Base-by-base conservation (phyloP, 257 asterid species). In the Leonotis leonurus region DNA sequence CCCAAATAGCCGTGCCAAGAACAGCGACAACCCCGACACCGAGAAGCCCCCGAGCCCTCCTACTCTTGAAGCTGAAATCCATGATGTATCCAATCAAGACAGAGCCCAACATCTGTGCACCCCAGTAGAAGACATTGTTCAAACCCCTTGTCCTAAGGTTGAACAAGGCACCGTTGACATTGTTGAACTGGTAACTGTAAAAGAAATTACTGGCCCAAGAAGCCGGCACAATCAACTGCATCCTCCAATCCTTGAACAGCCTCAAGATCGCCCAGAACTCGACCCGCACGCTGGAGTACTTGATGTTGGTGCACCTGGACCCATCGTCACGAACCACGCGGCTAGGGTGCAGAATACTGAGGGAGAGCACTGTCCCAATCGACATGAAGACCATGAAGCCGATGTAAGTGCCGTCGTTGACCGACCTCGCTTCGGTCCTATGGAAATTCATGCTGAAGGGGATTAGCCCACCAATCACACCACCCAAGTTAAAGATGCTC, bases 151-250 rank as follows among this genome's bases (percentile, higher is more conserved):
- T 89, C 64, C 99, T 75, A 44, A 93, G 59, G 77, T 83, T 89
- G 63, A 93, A 93, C 74, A 93, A 35, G 20, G 48, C 79, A 8
- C 83, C 95, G 17, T 89, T 93, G 3, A 93, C 99, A 58, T 93
- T 89, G 37, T 74, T 93, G 49, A 93, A 93, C 70, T 93, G 99
- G 59, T 93, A 93, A 22, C 87, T 89, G 18, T 93, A 93, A 57
- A 93, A 93, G 52, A 89, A 93, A 27, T 93, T 89, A 59, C 97
- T 93, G 10, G 92, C 94, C 97, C 95, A 89, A 1, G 96, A 80
- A 0, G 96, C 99, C 0, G 99, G 97, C 64, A 93, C 77, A 54
- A 93, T 75, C 40, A 93, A 51, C 68, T 89, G 9, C 99, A 93
- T 89, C 69, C 74, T 89, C 97, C 99, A 87, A 56, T 93, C 85